A percentile compares a stretch with the other conserved stretches of the same genome.
These are phyloP conservation scores for Arthrobotrys musiformis DNA, from an alignment of 2,329 filamentous ascomycete genomes.

Conservation along the genomic window DNA sequence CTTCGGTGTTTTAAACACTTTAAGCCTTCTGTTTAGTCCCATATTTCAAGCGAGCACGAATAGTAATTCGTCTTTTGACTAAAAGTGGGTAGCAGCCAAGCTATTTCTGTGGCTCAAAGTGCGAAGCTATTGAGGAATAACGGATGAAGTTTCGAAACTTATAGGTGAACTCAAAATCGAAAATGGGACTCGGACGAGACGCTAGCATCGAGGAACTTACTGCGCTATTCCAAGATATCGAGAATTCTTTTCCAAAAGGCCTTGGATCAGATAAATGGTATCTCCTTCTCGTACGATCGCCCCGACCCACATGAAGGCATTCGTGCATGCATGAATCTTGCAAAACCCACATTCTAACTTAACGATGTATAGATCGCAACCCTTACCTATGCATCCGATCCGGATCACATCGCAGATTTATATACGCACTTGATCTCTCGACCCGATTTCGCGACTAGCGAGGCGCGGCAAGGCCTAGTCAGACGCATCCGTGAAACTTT, in stretches of 20 bases:
- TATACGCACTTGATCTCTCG: slow-evolving; percentile 69
- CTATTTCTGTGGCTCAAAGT: not conserved
- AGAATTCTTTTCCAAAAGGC: slow-evolving; percentile 64
- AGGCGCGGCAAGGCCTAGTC: slow-evolving; percentile 66
- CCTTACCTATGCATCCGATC: slow-evolving; percentile 67
- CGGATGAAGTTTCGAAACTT: not conserved
- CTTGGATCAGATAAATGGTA: slow-evolving; percentile 66
- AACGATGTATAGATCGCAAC: slow-evolving; percentile 60
- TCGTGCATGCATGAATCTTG: too few relatives aligned
- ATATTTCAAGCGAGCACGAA: too few relatives aligned
- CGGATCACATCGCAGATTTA: slow-evolving; percentile 67
- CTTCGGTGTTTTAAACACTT: too few relatives aligned
- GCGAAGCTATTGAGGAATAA: not conserved
- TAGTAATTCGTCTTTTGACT: too few relatives aligned
- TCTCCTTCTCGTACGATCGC: slow-evolving; percentile 62
- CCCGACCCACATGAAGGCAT: not conserved
- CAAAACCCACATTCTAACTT: too few relatives aligned
- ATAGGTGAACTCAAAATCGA: not conserved
- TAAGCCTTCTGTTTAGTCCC: too few relatives aligned
- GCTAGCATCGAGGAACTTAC: slow-evolving; percentile 61
- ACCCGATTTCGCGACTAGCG: slow-evolving; percentile 64
- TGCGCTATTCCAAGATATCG: slow-evolving; percentile 63
- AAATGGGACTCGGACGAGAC: not conserved
- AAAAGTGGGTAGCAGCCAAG: not conserved
- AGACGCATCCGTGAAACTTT: slow-evolving; percentile 70